Evolutionary conservation across 306 rosid species (phyloP).

Genomic region (Gleditsia sinensis): DNA sequence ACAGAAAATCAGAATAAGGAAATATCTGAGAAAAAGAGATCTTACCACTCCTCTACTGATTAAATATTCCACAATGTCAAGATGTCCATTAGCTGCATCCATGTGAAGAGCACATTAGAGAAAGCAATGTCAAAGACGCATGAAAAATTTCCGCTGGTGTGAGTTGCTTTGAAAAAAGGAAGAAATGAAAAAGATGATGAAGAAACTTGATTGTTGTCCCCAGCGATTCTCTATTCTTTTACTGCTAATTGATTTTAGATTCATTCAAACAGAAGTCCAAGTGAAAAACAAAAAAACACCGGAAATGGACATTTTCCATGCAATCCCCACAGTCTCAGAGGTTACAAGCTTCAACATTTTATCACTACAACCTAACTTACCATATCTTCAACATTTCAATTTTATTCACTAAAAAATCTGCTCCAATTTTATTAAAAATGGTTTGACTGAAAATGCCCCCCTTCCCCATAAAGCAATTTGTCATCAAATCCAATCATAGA

Average conservation of each 20-base stretch:
- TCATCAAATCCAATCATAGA: neutral
- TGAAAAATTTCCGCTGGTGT: neutral
- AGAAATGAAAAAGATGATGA: too few relatives aligned
- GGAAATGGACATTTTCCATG: neutral
- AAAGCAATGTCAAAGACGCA: conserved; percentile 29
- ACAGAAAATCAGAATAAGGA: neutral
- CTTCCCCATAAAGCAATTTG: too few relatives aligned
- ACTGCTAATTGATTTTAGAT: neutral
- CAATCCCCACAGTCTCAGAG: neutral
- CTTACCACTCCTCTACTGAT: conserved; percentile 77
- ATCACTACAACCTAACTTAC: too few relatives aligned
- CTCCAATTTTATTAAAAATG: neutral
- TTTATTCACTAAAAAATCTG: neutral
- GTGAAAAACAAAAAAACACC: too few relatives aligned
- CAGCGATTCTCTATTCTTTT: neutral
- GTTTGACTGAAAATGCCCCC: neutral
- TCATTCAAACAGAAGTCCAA: neutral
- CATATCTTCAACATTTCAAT: neutral
- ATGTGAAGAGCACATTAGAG: conserved; percentile 71
- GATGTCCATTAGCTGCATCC: conserved; percentile 95
- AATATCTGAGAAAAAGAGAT: neutral
- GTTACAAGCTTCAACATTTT: too few relatives aligned
- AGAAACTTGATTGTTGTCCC: too few relatives aligned
- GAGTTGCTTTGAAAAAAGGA: neutral
- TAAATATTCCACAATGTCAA: conserved; percentile 66